A percentile compares a stretch with the other conserved stretches of the same genome.
These are phyloP conservation scores for Pezicula neosporulosa DNA, from an alignment of 2,329 filamentous ascomycete genomes.

Conservation along the genomic window DNA sequence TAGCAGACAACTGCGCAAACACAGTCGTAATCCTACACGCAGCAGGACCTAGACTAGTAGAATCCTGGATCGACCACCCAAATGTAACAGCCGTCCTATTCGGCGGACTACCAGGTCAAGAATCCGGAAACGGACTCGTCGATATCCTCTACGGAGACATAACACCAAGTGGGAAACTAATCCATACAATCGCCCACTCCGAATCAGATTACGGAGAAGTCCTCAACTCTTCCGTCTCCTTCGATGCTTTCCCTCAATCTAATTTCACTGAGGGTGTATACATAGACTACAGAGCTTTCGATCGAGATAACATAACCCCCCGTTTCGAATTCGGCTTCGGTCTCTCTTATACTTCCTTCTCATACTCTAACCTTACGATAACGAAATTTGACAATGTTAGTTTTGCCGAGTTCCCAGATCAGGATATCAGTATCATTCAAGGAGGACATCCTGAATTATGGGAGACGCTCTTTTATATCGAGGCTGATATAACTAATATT, in stretches of 20 bases:
- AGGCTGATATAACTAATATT: slow-evolving; percentile 44
- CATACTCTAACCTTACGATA: slow-evolving; percentile 39
- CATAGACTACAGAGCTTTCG: slow-evolving; percentile 56
- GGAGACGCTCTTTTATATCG: slow-evolving; percentile 45
- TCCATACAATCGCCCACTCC: slow-evolving; percentile 57
- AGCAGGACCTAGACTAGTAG: slow-evolving; percentile 55
- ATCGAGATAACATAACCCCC: slow-evolving; percentile 52
- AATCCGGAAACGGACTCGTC: slow-evolving; percentile 56
- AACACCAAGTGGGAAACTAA: slow-evolving; percentile 40
- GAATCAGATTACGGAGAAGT: slow-evolving; percentile 49
- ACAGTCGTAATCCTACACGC: slow-evolving; percentile 67
- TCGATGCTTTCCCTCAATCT: slow-evolving; percentile 45
- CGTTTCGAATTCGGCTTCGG: slow-evolving; percentile 77
- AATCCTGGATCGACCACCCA: slow-evolving; percentile 49
- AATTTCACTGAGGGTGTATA: slow-evolving; percentile 46
- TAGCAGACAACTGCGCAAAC: slow-evolving; percentile 33
- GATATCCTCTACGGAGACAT: slow-evolving; percentile 59
- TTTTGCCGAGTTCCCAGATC: too few species aligned
- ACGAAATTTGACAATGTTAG: slow-evolving; percentile 32
- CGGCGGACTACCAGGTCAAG: slow-evolving; percentile 57
- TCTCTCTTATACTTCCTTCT: slow-evolving; percentile 73
- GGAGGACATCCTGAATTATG: slow-evolving; percentile 53
- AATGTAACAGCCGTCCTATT: slow-evolving; percentile 60
- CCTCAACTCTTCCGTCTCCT: slow-evolving; percentile 30
- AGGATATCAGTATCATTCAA: slow-evolving; percentile 21